Conservation (phyloP, 257 asterid genomes). For the Haberlea rhodopensis region DNA sequence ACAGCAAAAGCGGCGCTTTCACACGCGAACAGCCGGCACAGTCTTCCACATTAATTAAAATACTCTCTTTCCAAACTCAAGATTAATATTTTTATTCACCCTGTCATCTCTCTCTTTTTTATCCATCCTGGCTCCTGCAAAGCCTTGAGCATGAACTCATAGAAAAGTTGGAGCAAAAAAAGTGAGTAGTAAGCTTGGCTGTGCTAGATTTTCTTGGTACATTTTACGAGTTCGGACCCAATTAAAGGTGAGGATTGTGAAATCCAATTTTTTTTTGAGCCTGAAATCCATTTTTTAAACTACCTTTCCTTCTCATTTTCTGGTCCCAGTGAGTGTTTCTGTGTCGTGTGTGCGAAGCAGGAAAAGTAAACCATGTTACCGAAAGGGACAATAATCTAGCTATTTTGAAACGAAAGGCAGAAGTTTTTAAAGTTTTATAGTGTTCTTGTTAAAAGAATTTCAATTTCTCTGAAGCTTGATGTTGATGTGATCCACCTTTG, state of each 20-base stretch:
- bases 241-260: not conserved
- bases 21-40: no score
- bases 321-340: not conserved
- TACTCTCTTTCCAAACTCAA: no score
- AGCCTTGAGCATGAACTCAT: no score
- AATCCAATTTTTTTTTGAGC: not conserved
- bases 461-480: not conserved
- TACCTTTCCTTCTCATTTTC: not conserved
- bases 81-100: no score
- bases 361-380: not conserved
- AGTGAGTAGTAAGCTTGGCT: no score
- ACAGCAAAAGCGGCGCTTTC: no score
- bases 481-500: not conserved
- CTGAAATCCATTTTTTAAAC: no score
- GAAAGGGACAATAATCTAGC: not conserved
- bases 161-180: no score
- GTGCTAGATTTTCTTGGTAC: not conserved
- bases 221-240: not conserved
- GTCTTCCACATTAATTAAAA: no score
- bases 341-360: not conserved
- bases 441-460: not conserved
- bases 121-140: no score
- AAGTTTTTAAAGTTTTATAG: no score
- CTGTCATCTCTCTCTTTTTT: no score
- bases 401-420: not conserved